Conservation (phyloP, 139 green algal genomes). For the Eudorina sp. region DNA sequence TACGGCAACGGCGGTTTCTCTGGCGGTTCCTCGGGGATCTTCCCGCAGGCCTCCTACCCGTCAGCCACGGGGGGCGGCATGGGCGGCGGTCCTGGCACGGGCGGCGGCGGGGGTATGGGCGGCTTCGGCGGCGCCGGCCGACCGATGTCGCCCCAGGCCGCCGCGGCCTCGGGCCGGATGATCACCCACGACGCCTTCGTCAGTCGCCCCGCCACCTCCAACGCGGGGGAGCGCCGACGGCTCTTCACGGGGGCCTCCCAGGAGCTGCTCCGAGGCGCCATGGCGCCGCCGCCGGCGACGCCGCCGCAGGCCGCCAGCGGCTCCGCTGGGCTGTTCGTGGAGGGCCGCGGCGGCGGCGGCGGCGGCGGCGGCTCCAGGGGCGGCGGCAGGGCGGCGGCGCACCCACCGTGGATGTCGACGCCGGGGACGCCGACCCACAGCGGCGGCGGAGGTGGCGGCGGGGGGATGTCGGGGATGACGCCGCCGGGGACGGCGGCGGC, state of each 20-base stretch:
- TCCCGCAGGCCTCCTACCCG: not conserved
- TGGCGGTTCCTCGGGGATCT: not conserved
- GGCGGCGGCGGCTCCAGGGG: too few relatives aligned
- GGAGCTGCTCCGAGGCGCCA: not conserved
- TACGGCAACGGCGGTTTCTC: not conserved
- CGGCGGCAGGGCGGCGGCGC: too few relatives aligned
- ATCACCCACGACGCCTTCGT: conserved; percentile 6
- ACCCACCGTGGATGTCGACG: too few relatives aligned
- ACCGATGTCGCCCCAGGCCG: too few relatives aligned
- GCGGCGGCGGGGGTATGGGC: not conserved
- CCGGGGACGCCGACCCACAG: too few relatives aligned
- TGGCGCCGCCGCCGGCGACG: not conserved
- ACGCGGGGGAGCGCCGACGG: not conserved
- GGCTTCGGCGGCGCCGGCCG: too few relatives aligned
- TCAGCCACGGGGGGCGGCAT: not conserved
- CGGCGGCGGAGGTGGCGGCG: too few relatives aligned
- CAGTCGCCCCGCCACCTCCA: not conserved
- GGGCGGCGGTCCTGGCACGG: not conserved
- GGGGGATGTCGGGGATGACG: too few relatives aligned
- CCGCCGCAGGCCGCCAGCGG: not conserved
- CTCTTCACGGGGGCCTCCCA: conserved; percentile 18
- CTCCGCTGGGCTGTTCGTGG: not conserved
- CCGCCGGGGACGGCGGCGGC: not conserved
- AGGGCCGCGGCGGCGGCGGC: too few relatives aligned
- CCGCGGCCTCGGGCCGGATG: not conserved